phyloP scores from a whole-genome alignment of 2,329 filamentous ascomycete species.

The Colletotrichum sp. region DNA sequence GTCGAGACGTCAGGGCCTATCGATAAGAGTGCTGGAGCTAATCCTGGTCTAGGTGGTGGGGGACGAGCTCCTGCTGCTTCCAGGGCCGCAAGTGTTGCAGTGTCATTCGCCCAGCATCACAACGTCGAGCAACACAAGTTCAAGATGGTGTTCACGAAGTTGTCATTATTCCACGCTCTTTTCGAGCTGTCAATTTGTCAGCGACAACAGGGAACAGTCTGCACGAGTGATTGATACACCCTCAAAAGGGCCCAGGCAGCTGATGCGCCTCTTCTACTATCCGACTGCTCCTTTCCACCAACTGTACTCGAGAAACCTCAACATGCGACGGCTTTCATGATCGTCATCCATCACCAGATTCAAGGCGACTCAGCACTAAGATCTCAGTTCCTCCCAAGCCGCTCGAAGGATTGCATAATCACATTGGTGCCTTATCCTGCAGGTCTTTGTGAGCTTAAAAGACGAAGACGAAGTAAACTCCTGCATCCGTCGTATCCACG shows the following conservation, averaged over 20 bases:
- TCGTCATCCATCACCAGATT: neutral
- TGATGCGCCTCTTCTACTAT: neutral
- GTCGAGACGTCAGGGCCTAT: slow-evolving; percentile 6
- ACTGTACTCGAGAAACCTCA: neutral
- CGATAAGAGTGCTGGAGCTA: slow-evolving; percentile 8
- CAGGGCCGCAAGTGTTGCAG: too few species aligned
- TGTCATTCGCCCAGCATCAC: neutral
- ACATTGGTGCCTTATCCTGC: neutral
- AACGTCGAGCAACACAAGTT: neutral
- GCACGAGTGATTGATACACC: neutral
- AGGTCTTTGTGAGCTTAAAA: neutral
- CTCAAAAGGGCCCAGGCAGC: neutral
- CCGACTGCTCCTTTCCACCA: neutral
- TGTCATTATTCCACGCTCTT: neutral
- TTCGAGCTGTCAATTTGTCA: neutral
- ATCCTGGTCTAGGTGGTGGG: neutral
- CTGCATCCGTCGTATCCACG: neutral
- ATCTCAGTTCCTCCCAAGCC: neutral
- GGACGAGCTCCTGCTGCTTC: neutral
- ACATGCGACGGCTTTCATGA: neutral
- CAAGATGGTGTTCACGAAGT: neutral
- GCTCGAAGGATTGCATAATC: neutral
- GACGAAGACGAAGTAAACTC: neutral
- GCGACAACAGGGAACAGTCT: neutral
- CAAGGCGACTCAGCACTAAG: neutral